Evolutionary conservation across 75 land plant genomes (phyloP), one percentile per base, ranked within the genome.

Genomic region (Chamaecyparis obtusa): DNA sequence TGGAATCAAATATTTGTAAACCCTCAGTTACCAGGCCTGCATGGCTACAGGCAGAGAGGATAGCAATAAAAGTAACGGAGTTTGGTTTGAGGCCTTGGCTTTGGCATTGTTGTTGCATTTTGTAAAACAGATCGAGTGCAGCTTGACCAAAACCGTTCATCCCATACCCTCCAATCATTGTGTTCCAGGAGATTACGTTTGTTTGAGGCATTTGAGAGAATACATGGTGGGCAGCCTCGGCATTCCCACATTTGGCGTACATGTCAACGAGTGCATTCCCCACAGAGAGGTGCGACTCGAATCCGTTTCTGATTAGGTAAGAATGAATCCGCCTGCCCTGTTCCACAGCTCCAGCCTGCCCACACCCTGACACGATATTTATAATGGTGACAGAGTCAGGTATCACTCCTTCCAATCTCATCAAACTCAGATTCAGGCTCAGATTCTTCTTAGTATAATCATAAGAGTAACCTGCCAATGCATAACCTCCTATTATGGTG

Each of bases 241-340:
- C 57, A 88, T 89, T 89, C 24, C 96, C 95, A 91, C 96, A 95
- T 89, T 95, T 95, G 14, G 92, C 90, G 89, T 95, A 95, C 96
- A 95, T 95, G 82, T 95, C 96, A n/a, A 95, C 83, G 43, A 95
- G 93, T 2, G 90, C 89, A 88, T 90, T 90, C 32, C 91, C 44
- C 37, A 88, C 88, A 64, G 80, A 64, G n/a, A 88, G 88, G 87
- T 94, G 87, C 10, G 72, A 85, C 44, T 54, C 83, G 37, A 89
- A 94, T 55, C 93, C 96, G 86, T 89, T 84, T 11, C 37, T 86
- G 5, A 91, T 83, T 21, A 94, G 89, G 2, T 90, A 87, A 54
- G 85, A 84, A 85, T 95, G 96, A n/a, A 93, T 67, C 80, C 76
- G 57, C 83, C 27, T 86, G 19, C 96, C 96, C 57, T 94, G 89